A percentile compares a stretch with the other conserved stretches of the same genome.
Evolutionary conservation across 2,329 filamentous ascomycete genomes (phyloP).

Genomic region (Calonectria crousiana): DNA sequence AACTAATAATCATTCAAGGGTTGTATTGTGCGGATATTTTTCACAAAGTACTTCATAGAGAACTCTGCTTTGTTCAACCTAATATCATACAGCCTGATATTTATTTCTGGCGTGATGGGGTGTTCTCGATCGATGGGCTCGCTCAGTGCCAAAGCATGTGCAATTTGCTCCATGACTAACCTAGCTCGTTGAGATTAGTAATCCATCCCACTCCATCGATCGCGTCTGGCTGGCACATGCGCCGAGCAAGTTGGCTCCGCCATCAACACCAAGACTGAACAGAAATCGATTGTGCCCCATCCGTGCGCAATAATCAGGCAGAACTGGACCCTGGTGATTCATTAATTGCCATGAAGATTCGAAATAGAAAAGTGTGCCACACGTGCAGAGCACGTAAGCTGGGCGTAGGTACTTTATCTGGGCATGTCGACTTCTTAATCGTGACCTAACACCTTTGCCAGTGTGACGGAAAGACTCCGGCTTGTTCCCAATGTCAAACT

Average conservation of each 20-base stretch:
- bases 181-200: neutral
- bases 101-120: neutral
- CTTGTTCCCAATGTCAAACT: constrained; percentile 40
- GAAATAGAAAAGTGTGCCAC: constrained; percentile 39
- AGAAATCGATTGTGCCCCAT: neutral
- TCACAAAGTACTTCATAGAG: too few relatives aligned
- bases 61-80: too few relatives aligned
- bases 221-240: neutral
- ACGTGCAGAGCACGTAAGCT: constrained; percentile 42
- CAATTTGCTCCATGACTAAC: neutral
- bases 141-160: neutral
- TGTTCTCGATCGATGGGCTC: neutral
- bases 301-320: neutral
- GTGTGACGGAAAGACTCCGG: constrained; percentile 43
- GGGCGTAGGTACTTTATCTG: constrained; percentile 30
- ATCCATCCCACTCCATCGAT: neutral
- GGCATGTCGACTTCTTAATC: neutral
- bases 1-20: too few relatives aligned
- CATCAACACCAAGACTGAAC: neutral
- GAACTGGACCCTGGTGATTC: neutral
- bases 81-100: too few relatives aligned
- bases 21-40: too few relatives aligned
- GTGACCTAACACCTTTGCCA: neutral
- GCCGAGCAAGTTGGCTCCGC: neutral
- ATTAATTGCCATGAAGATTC: constrained; percentile 35